Evolutionary conservation across 1,284 basidiomycete species (phyloP).

Genomic region (Trichosporon ovoides): DNA sequence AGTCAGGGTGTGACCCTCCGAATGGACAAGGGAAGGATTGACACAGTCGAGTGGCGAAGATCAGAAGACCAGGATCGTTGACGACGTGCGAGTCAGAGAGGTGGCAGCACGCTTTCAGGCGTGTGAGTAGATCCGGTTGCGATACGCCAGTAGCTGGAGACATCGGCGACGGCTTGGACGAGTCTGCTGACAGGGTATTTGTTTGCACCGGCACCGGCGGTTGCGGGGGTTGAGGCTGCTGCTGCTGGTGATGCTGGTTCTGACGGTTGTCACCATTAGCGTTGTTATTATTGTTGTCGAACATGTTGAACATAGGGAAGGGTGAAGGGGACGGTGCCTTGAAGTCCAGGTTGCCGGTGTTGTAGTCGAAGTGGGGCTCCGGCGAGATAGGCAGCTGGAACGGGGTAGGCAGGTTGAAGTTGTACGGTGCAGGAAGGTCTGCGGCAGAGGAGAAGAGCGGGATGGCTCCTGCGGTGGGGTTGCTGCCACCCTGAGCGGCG

Average conservation of each 20-base stretch:
- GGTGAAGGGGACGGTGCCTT: conserved; percentile 1
- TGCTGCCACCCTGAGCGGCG: background rate
- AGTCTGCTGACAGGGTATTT: background rate
- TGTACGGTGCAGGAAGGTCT: conserved; percentile 31
- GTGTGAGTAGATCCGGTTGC: conserved; percentile 45
- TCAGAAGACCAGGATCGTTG: conserved; percentile 46
- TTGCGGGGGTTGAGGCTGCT: background rate
- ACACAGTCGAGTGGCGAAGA: conserved; percentile 48
- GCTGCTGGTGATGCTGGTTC: conserved; percentile 6
- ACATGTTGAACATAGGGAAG: conserved; percentile 19
- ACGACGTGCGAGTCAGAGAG: conserved; percentile 48
- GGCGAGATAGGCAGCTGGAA: conserved; percentile 39
- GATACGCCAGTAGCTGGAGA: conserved; percentile 10
- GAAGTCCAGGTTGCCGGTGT: conserved; percentile 8
- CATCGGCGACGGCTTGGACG: conserved; percentile 16
- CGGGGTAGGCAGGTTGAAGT: conserved; percentile 39
- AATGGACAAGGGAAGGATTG: conserved; percentile 44
- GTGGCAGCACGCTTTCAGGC: conserved; percentile 47
- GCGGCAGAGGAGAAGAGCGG: conserved; percentile 21
- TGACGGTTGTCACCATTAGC: background rate
- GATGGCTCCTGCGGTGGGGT: conserved; percentile 4
- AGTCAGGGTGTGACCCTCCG: conserved; percentile 35
- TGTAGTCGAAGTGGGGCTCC: conserved; percentile 27
- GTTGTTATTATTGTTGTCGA: conserved; percentile 12
- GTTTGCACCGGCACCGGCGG: conserved; percentile 1